Base-by-base conservation (phyloP, 1,284 basidiomycete species). In the Lentinula novae-zelandiae region DNA sequence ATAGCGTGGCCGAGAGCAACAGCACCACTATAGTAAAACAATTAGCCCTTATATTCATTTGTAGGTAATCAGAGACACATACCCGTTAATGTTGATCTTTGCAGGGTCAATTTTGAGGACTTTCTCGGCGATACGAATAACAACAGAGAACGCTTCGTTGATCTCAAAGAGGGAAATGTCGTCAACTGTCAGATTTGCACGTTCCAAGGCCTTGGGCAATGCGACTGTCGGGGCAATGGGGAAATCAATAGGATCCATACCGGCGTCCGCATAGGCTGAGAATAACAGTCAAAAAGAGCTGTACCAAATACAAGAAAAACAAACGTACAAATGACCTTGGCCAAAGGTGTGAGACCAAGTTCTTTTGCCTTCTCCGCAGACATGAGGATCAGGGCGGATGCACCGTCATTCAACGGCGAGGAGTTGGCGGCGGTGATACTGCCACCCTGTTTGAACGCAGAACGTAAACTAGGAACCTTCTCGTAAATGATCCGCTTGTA, bases 81-180 rank as follows among this genome's bases (percentile, higher is more conserved):
- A 93, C 86, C 95, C 96, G 71, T 94, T 87, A 62, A 93, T 82
- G 75, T 99, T 99, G 73, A 98, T 88, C 81, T 96, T 98, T 63
- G 85, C 83, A 36, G 90, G 84, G 71, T 94, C 89, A 64, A 99
- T 82, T 62, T 82, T 83, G 63, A 97, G 82, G 49, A 93, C 84
- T 78, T 96, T 92, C 78, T 98, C 95, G 2, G 93, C 93, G 57
- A 95, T 88, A 54, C 92, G 86, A 70, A 94, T 90, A 69, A 98
- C 96, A 39, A 94, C 93, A 0, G 95, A 96, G 82, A 99, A 99
- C 15, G 96, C 97, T 76, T 96, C 97, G 76, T 99, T 99, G 75
- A 99, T 87, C 76, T 99, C 97, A 72, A 95, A 99, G 59, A 92
- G 83, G 38, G 95, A 83, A 67, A 99, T 94, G 71, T 99, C 94